Evolutionary conservation across 2,329 filamentous ascomycete species (phyloP).

Genomic region (Colletotrichum plurivorum): DNA sequence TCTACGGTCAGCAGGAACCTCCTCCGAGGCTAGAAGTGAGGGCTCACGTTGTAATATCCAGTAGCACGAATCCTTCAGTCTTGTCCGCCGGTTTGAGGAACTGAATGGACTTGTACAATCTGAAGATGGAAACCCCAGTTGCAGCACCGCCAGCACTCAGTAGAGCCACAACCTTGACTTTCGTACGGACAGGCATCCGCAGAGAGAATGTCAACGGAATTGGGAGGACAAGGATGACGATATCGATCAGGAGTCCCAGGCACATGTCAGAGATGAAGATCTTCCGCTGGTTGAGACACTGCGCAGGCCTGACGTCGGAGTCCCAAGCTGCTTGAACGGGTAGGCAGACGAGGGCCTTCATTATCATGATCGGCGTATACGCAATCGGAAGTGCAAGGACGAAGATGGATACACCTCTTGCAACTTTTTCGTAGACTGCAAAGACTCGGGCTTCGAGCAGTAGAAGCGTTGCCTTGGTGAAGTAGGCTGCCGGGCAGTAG

Average conservation of each 20-base stretch:
- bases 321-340: constrained; percentile 45
- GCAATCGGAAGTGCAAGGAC: constrained; percentile 43
- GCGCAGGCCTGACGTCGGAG: constrained; percentile 43
- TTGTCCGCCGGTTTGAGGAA: constrained; percentile 5
- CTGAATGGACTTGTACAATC: constrained; percentile 35
- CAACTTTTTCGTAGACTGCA: constrained; percentile 42
- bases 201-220: constrained; percentile 48
- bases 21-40: too few relatives aligned
- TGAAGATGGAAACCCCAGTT: constrained; percentile 45
- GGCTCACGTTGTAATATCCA: constrained; percentile 22
- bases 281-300: constrained; percentile 40
- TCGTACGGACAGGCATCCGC: constrained; percentile 45
- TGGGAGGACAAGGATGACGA: constrained; percentile 51
- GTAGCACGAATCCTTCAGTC: constrained; percentile 2
- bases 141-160: constrained; percentile 48
- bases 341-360: constrained; percentile 44
- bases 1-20: background rate
- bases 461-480: constrained; percentile 48
- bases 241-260: constrained; percentile 49
- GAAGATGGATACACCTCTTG: constrained; percentile 46
- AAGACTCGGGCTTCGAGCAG: constrained; percentile 50
- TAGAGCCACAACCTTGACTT: constrained; percentile 49
- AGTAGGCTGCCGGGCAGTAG: constrained; percentile 47
- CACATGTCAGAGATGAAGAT: constrained; percentile 51
- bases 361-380: constrained; percentile 46